A percentile compares a stretch with the other conserved stretches of the same genome.
Evolutionary conservation across 1,284 basidiomycete genomes (phyloP).

Genomic region (Austroboletus novae-zelandiae): DNA sequence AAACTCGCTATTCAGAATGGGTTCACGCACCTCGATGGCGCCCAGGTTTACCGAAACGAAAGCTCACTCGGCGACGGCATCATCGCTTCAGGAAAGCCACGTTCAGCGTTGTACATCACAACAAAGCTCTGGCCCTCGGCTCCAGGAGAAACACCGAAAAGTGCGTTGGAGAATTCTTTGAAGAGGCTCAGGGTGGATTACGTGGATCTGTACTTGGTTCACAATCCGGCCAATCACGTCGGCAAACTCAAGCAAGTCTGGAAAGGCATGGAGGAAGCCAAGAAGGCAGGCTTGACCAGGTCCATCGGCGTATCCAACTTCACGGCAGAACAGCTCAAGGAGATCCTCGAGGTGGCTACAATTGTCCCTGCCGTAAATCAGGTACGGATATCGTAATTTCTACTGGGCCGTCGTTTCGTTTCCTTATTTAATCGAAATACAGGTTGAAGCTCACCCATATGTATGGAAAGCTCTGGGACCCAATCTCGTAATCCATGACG

Average conservation of each 20-base stretch:
- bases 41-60: conserved; percentile 68
- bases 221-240: conserved; percentile 42
- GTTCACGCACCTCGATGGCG: conserved; percentile 70
- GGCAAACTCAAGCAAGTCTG: conserved; percentile 57
- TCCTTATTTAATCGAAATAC: conserved; percentile 8
- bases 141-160: conserved; percentile 45
- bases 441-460: conserved; percentile 85
- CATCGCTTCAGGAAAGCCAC: conserved; percentile 47
- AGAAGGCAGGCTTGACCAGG: conserved; percentile 65
- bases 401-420: background rate
- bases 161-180: conserved; percentile 52
- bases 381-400: conserved; percentile 38
- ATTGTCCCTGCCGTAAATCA: conserved; percentile 77
- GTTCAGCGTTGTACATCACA: conserved; percentile 53
- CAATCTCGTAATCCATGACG: conserved; percentile 52
- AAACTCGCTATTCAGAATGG: conserved; percentile 56
- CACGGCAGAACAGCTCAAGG: conserved; percentile 60
- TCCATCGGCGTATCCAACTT: conserved; percentile 89
- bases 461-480: conserved; percentile 57
- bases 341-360: conserved; percentile 56
- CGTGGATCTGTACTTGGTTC: conserved; percentile 79
- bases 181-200: conserved; percentile 62
- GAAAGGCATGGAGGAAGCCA: conserved; percentile 69
- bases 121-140: conserved; percentile 52
- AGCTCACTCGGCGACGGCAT: conserved; percentile 55